Evolutionary conservation across 495 filamentous ascomycete species (phyloP).

Genomic region (Penicillium roqueforti): DNA sequence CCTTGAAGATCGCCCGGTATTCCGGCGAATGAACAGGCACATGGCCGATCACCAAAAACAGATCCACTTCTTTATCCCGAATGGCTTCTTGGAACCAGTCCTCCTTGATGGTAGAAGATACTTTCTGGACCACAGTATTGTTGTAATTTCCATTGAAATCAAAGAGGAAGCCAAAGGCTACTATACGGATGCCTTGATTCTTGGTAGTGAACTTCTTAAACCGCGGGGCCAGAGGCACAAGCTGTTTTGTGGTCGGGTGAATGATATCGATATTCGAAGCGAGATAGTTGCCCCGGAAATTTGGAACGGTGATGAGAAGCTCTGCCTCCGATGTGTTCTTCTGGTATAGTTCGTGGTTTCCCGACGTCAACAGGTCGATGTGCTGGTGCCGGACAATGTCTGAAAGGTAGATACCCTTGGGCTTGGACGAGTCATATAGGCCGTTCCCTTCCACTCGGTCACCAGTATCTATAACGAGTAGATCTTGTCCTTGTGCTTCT

Average conservation of each 20-base stretch:
- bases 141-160: slow-evolving; percentile 86
- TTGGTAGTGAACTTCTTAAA: slow-evolving; percentile 87
- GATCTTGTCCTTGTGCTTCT: slow-evolving; percentile 71
- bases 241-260: slow-evolving; percentile 60
- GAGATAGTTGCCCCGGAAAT: slow-evolving; percentile 71
- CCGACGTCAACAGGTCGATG: slow-evolving; percentile 81
- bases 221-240: slow-evolving; percentile 72
- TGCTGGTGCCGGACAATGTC: slow-evolving; percentile 78
- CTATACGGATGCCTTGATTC: slow-evolving; percentile 75
- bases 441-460: slow-evolving; percentile 95
- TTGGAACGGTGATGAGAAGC: slow-evolving; percentile 70
- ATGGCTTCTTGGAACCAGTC: slow-evolving; percentile 89
- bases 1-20: slow-evolving; percentile 69
- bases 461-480: slow-evolving; percentile 89
- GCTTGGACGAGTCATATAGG: slow-evolving; percentile 85
- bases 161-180: slow-evolving; percentile 91
- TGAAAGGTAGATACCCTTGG: slow-evolving; percentile 82
- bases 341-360: slow-evolving; percentile 95
- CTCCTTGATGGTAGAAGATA: slow-evolving; percentile 73
- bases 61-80: slow-evolving; percentile 69
- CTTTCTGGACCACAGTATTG: slow-evolving; percentile 78
- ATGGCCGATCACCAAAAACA: slow-evolving; percentile 86
- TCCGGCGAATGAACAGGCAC: slow-evolving; percentile 76
- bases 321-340: slow-evolving; percentile 70
- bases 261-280: slow-evolving; percentile 92